phyloP scores from a whole-genome alignment of 1,284 basidiomycete genomes.

The Hemileia vastatrix region DNA sequence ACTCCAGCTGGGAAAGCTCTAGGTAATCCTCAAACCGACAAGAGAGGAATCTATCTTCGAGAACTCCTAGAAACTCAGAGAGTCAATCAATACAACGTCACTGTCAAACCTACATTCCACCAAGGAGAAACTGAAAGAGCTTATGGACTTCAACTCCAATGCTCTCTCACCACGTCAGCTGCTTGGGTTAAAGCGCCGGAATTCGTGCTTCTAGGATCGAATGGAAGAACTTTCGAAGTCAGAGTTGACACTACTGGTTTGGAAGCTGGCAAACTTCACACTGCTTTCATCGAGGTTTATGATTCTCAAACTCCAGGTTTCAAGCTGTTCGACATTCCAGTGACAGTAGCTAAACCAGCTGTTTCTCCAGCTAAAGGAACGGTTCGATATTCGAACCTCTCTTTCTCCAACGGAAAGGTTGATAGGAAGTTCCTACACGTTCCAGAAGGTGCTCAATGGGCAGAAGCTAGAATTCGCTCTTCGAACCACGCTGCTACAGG shows the following conservation, averaged over 20 bases:
- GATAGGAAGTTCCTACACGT: constrained; percentile 41
- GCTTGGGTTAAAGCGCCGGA: constrained; percentile 40
- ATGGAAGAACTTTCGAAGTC: constrained; percentile 43
- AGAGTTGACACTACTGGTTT: constrained; percentile 40
- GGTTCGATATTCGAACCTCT: too few species aligned
- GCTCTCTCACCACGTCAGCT: constrained; percentile 32
- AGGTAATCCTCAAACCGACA: too few species aligned
- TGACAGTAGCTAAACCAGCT: constrained; percentile 43
- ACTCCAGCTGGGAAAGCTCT: constrained; percentile 39
- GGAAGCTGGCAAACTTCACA: constrained; percentile 40
- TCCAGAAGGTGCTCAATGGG: constrained; percentile 44
- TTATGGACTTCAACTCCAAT: constrained; percentile 39
- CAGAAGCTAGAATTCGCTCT: constrained; percentile 39
- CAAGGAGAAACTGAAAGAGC: constrained; percentile 37
- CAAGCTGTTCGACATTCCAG: constrained; percentile 41
- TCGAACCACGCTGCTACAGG: constrained; percentile 38
- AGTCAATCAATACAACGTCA: constrained; percentile 37
- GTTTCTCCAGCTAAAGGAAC: constrained; percentile 25
- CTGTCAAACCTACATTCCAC: constrained; percentile 39
- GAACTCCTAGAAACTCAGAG: constrained; percentile 35
- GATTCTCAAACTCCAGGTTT: constrained; percentile 36
- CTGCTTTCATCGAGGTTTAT: constrained; percentile 37
- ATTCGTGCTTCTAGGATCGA: constrained; percentile 40
- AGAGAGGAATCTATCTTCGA: constrained; percentile 45
- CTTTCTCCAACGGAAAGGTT: constrained; percentile 38